phyloP scores from a whole-genome alignment of 495 filamentous ascomycete species.

The Aspergillus homomorphus region DNA sequence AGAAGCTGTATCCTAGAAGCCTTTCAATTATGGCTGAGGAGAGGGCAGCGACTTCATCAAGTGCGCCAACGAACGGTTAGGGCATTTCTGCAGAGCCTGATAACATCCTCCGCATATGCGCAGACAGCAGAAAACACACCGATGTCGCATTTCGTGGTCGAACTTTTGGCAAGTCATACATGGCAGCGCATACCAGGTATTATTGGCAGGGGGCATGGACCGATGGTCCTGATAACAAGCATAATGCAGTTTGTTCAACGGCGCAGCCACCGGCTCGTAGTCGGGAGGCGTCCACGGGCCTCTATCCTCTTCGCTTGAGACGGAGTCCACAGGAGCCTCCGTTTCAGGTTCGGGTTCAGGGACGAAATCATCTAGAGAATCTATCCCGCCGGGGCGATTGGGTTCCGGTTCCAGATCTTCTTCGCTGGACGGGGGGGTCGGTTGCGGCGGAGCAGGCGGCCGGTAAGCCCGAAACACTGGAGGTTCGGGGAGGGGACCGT shows the following conservation, averaged over 20 bases:
- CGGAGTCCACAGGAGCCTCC: slow-evolving; percentile 23
- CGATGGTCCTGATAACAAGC: slow-evolving; percentile 47
- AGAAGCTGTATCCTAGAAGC: not conserved
- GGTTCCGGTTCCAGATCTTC: slow-evolving; percentile 13
- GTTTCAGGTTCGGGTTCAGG: slow-evolving; percentile 36
- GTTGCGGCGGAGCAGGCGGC: slow-evolving; percentile 9
- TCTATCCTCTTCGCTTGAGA: slow-evolving; percentile 29
- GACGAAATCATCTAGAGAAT: slow-evolving; percentile 39
- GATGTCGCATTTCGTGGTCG: slow-evolving; percentile 41
- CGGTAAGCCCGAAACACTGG: slow-evolving; percentile 1
- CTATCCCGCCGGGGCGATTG: slow-evolving; percentile 14
- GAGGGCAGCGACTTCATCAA: slow-evolving; percentile 23
- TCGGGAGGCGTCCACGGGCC: slow-evolving; percentile 33
- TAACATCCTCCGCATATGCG: slow-evolving; percentile 44
- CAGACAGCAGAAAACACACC: slow-evolving; percentile 50
- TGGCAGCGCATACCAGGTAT: slow-evolving; percentile 45
- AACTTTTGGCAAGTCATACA: slow-evolving; percentile 51
- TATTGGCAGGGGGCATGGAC: slow-evolving; percentile 39
- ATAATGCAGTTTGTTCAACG: slow-evolving; percentile 41
- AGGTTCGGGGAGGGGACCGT: slow-evolving; percentile 7
- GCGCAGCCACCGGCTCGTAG: slow-evolving; percentile 34
- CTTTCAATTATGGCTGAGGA: slow-evolving; percentile 4
- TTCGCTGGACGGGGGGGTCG: slow-evolving; percentile 21
- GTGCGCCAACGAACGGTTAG: slow-evolving; percentile 35
- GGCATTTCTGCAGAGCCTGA: slow-evolving; percentile 36